Base-by-base conservation (phyloP, 139 green algal genomes). In the Protoeuglena noctilucae region DNA sequence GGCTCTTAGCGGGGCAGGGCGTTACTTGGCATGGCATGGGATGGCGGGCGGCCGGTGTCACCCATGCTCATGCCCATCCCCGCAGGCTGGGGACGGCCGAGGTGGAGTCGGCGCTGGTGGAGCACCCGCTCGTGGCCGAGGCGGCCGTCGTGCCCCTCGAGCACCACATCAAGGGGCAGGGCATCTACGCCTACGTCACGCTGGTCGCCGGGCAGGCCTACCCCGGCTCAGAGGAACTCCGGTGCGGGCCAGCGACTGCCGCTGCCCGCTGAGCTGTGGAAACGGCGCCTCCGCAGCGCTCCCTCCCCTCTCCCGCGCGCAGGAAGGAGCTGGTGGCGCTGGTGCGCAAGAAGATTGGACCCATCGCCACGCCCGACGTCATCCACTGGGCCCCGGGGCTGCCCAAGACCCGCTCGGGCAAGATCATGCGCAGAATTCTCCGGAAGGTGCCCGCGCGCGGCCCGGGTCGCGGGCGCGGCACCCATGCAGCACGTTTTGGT, bases 101-200 rank as follows among this genome's bases (percentile, higher is more conserved):
- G 76, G 85, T 96, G 56, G 89, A 97, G 75, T 74, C 54, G 28
- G 84, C 89, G 21, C 71, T 97, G 1, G 77, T 85, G 16, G 48
- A 41, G 9, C 78, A 95, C 67, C 47, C 70, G 18, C 30, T 57
- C 19, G 93, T 83, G 57, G 76, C 78, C 1, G 89, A 98, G 69
- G 89, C 89, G 2, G 89, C 89, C 0, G 89, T 97, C 26, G 88
- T 96, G 26, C 73, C 73, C 53, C 57, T 89, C 19, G 83, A 94
- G 26, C 89, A 97, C 60, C 50, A 70, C 16, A 75, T 95, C 58
- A 95, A 96, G 76, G 90, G 89, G 16, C 72, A 84, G 48, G 81
- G 69, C 34, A 93, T 99, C 58, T 99, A 96, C 60, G 89, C 88
- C 1, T 99, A 84, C 58, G 86, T 97, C 3, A 92, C 80, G 2